phyloP scores from a whole-genome alignment of 257 asterid genomes.

The Ligustrum vulgare region DNA sequence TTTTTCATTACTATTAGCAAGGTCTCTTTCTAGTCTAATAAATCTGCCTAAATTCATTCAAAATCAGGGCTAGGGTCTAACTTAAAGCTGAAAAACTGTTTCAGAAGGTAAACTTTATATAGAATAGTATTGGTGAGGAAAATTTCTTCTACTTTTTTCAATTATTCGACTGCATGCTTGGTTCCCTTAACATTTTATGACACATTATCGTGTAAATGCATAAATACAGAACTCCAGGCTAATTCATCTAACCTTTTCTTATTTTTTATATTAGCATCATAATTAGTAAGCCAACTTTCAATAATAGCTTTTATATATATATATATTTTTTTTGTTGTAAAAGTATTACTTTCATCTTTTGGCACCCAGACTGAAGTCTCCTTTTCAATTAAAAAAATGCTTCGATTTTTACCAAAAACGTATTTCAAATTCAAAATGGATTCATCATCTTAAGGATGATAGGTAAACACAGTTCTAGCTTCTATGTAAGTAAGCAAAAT shows the following conservation, averaged over 20 bases:
- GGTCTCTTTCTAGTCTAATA: background rate
- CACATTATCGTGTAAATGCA: background rate
- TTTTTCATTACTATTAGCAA: background rate
- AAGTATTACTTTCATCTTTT: background rate
- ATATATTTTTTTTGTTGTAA: background rate
- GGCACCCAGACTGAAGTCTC: background rate
- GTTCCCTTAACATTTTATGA: background rate
- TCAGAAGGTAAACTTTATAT: background rate
- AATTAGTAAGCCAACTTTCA: background rate
- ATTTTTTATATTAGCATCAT: background rate
- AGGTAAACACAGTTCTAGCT: background rate
- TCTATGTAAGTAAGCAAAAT: background rate
- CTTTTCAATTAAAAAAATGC: background rate
- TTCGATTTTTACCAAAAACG: background rate
- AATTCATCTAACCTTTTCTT: background rate
- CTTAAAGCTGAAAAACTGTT: background rate
- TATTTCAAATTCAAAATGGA: slow-evolving; percentile 1
- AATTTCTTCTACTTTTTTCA: background rate
- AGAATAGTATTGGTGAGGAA: background rate
- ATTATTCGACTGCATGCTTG: background rate
- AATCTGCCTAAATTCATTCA: background rate
- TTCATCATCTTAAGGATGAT: slow-evolving; percentile 11
- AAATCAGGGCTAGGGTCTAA: background rate
- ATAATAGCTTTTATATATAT: background rate
- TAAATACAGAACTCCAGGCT: background rate